Evolutionary conservation across 345 rosid genomes (phyloP), one percentile per base, ranked within the genome.

Genomic region (Syzygium grande): DNA sequence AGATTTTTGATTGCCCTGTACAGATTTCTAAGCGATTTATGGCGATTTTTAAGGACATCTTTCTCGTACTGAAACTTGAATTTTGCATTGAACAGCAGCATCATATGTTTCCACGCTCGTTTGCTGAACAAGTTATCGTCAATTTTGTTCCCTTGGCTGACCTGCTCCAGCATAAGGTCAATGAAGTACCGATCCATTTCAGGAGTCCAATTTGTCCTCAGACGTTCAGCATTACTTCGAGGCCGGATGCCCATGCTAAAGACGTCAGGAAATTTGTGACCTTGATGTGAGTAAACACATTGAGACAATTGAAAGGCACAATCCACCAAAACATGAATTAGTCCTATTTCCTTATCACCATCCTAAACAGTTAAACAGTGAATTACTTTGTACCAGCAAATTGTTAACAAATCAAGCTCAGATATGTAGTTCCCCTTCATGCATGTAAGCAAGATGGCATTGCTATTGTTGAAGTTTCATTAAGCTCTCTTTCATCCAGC

Each of bases 111-210:
- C 99, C 98, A 97, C 43, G 99, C 98, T 51, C 95, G 92, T 89
- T 94, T 94, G 87, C 98, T 94, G 88, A 95, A 97, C 61, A 94
- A 89, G 87, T 93, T 95, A 87, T 96, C 98, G 53, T 97, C 97
- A 59, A 94, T 90, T 87, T 90, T 92, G 78, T 97, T 96, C 83
- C 98, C 98, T 89, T 91, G 92, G 87, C 88, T 92, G 77, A 93
- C 95, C 89, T 97, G 96, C 65, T 97, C 97, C 63, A 96, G 63
- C 93, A 95, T 92, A 1, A 95, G 93, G 65, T 93, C 93, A 11
- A 97, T 94, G 92, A 97, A 96, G 90, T 90, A 95, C n/a, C 93
- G 84, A 88, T 97, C 97, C 98, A 95, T 97, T 88, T 97, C 98
- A 38, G 94, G 96, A 4, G 98, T 95, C 98, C 98, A 97, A 86